These are phyloP conservation scores for Bryoglossum gracile DNA, from an alignment of 495 filamentous ascomycete genomes.

Conservation along the genomic window DNA sequence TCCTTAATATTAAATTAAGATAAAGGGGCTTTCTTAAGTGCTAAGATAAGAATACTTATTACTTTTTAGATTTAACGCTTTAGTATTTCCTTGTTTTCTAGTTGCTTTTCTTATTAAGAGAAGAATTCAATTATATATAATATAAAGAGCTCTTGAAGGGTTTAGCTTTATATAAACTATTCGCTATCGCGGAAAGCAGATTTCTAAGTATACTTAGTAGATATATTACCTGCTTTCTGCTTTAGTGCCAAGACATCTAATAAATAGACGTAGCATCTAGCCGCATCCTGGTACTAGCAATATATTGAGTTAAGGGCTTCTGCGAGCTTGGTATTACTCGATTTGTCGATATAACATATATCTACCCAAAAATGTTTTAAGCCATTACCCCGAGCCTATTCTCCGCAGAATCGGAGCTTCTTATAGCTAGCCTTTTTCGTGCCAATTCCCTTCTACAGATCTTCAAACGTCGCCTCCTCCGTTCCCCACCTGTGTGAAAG, in stretches of 20 bases:
- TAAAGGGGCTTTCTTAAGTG: neutral
- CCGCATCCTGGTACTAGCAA: constrained; percentile 15
- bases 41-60: neutral
- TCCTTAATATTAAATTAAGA: neutral
- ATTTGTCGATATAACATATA: constrained; percentile 34
- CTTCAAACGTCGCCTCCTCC: constrained; percentile 8
- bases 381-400: constrained; percentile 21
- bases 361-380: constrained; percentile 17
- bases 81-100: neutral
- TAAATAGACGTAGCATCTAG: constrained; percentile 18
- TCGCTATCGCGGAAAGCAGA: constrained; percentile 8
- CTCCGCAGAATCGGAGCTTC: constrained; percentile 24
- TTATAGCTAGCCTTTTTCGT: constrained; percentile 21
- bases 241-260: constrained; percentile 9
- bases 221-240: constrained; percentile 4
- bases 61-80: neutral
- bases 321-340: constrained; percentile 9
- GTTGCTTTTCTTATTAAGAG: neutral
- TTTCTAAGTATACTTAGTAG: constrained; percentile 9
- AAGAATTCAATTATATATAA: neutral
- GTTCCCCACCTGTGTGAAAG: constrained; percentile 24
- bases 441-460: constrained; percentile 4
- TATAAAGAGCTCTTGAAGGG: neutral
- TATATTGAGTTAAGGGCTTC: neutral
- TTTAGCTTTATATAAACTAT: constrained; percentile 10